Conservation (phyloP, 495 filamentous ascomycete species). For the Cetradonia linearis region DNA sequence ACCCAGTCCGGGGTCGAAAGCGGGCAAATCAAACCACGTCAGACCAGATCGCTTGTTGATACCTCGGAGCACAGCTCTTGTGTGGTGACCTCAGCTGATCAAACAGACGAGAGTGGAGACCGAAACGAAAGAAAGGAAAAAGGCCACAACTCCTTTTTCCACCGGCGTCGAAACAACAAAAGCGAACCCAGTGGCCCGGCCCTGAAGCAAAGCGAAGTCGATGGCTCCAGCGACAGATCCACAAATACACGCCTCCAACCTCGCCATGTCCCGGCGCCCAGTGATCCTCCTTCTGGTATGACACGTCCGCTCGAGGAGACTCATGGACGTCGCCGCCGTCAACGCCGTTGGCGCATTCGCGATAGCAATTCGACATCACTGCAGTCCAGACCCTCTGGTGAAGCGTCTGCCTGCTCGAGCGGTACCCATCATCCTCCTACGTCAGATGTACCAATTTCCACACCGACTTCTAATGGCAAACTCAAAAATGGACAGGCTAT, state of each 20-base stretch:
- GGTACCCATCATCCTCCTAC: conserved; percentile 2
- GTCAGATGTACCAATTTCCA: not conserved
- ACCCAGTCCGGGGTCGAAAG: not conserved
- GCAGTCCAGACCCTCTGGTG: not conserved
- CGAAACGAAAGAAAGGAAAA: not conserved
- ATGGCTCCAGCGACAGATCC: conserved; percentile 6
- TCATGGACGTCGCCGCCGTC: conserved; percentile 4
- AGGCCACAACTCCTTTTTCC: not conserved
- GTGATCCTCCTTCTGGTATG: not conserved
- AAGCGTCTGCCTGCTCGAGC: conserved; percentile 8
- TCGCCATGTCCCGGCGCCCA: conserved; percentile 8
- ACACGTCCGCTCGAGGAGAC: not conserved
- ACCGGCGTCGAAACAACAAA: conserved; percentile 8
- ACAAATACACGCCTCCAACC: not conserved
- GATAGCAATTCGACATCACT: not conserved
- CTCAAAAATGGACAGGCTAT: not conserved
- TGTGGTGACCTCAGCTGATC: not conserved
- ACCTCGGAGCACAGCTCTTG: not conserved
- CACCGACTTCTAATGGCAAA: not conserved
- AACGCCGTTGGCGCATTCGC: conserved; percentile 1
- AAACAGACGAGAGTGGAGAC: not conserved
- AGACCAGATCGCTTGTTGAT: not conserved
- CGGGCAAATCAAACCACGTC: not conserved
- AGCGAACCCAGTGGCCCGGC: conserved; percentile 7
- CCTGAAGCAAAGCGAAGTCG: not conserved